phyloP scores from a whole-genome alignment of 2,329 filamentous ascomycete genomes.

The Monosporascus sp. region DNA sequence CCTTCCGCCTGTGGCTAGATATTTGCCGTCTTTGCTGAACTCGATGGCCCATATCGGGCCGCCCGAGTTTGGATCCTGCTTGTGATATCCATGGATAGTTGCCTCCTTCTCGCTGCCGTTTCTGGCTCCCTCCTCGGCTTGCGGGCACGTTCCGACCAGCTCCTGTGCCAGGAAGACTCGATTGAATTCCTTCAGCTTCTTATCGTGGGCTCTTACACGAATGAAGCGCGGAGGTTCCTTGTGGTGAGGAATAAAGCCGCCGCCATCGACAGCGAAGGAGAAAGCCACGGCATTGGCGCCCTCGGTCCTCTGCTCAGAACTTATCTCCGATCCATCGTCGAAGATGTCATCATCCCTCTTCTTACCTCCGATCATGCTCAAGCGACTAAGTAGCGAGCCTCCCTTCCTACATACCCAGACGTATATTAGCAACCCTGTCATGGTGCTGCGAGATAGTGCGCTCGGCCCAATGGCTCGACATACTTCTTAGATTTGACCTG shows the following conservation, averaged over 20 bases:
- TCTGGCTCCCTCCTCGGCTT: conserved; percentile 22
- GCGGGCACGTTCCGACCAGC: conserved; percentile 56
- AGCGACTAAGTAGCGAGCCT: conserved; percentile 82
- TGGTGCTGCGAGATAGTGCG: not conserved
- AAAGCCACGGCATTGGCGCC: conserved; percentile 81
- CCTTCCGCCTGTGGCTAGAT: conserved; percentile 86
- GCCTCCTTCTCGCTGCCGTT: conserved; percentile 18
- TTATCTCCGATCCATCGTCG: conserved; percentile 66
- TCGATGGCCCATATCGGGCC: conserved; percentile 87
- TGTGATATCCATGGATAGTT: conserved; percentile 23
- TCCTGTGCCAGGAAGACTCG: conserved; percentile 90
- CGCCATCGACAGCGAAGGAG: conserved; percentile 65
- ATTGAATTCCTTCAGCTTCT: conserved; percentile 77
- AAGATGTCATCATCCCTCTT: conserved; percentile 56
- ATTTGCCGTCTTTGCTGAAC: conserved; percentile 88
- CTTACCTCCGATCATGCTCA: conserved; percentile 74
- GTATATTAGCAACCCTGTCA: conserved; percentile 1
- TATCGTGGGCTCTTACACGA: conserved; percentile 74
- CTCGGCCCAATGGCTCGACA: conserved; percentile 24
- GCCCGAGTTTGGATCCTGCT: conserved; percentile 37
- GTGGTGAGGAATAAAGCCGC: conserved; percentile 77
- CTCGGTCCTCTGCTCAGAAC: conserved; percentile 59
- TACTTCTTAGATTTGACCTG: conserved; percentile 62
- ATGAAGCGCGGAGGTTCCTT: conserved; percentile 91
- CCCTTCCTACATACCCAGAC: conserved; percentile 59